These are phyloP conservation scores for Syncephalastrum contaminatum DNA, from an alignment of 371 early-diverging fungal genomes.

Conservation along the genomic window DNA sequence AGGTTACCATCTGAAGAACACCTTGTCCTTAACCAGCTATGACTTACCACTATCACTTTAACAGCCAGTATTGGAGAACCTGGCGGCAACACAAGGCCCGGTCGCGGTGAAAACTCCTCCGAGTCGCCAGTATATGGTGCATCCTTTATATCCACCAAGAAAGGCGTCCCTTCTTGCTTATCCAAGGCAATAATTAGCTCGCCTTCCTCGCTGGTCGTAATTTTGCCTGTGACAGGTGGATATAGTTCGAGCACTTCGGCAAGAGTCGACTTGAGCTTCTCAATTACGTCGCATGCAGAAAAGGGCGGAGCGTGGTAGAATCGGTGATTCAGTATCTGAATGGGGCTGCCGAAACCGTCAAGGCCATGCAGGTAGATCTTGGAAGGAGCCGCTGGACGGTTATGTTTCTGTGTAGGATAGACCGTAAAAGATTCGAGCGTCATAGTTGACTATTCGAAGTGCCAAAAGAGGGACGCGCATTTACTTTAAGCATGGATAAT, in stretches of 20 bases:
- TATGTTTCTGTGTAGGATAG: conserved; percentile 32
- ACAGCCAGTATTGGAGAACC: conserved; percentile 27
- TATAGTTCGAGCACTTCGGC: conserved; percentile 43
- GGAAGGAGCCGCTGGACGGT: conserved; percentile 26
- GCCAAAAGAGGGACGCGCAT: no score
- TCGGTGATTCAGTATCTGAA: conserved; percentile 42
- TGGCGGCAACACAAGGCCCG: conserved; percentile 18
- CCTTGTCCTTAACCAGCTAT: neutral
- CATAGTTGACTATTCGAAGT: conserved; percentile 10
- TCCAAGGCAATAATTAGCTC: conserved; percentile 22
- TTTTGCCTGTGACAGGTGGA: conserved; percentile 34
- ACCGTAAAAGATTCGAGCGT: conserved; percentile 23
- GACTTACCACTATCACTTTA: conserved; percentile 38
- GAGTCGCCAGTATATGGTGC: conserved; percentile 27
- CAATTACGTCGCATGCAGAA: conserved; percentile 16
- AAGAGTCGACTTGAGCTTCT: conserved; percentile 31
- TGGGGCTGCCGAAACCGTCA: conserved; percentile 28
- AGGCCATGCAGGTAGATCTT: conserved; percentile 31
- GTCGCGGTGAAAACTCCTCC: conserved; percentile 32
- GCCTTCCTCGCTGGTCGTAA: conserved; percentile 19
- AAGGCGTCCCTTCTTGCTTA: conserved; percentile 27
- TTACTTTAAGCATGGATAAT: no score
- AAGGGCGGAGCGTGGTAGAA: conserved; percentile 23
- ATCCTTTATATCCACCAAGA: conserved; percentile 37
- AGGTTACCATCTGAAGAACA: neutral